Percentiles rank a stretch among this genome's conserved stretches.
phyloP scores from a whole-genome alignment of 2,329 filamentous ascomycete genomes.

The Bipolaris cookei region DNA sequence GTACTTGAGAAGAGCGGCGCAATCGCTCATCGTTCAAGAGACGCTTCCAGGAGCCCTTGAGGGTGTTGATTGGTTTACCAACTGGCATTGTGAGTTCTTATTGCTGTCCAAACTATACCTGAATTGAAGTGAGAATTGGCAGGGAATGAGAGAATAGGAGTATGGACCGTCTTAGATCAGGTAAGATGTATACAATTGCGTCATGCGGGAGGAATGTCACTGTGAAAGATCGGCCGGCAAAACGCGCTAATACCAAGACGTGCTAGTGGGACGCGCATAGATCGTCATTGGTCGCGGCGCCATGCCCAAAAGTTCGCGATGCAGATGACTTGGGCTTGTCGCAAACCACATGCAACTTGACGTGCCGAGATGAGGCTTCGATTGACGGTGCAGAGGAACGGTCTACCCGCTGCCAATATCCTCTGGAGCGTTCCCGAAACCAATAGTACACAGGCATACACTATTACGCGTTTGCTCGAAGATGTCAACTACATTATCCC shows the following conservation, averaged over 20 bases:
- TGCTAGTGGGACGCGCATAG: slow-evolving; percentile 1
- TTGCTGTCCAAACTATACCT: neutral
- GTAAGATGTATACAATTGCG: slow-evolving; percentile 2
- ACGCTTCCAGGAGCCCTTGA: slow-evolving; percentile 48
- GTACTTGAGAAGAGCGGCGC: slow-evolving; percentile 74
- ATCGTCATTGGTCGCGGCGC: slow-evolving; percentile 9
- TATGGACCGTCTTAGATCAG: neutral
- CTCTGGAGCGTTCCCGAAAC: slow-evolving; percentile 47
- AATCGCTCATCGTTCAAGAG: slow-evolving; percentile 52
- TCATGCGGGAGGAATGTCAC: slow-evolving; percentile 5
- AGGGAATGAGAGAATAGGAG: neutral
- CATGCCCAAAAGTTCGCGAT: slow-evolving; percentile 15
- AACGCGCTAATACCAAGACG: neutral
- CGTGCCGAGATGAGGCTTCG: slow-evolving; percentile 45
- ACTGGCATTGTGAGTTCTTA: slow-evolving; percentile 29
- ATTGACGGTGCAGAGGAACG: slow-evolving; percentile 47
- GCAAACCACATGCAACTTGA: slow-evolving; percentile 11
- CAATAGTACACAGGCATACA: slow-evolving; percentile 51
- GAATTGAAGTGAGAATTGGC: too few relatives aligned
- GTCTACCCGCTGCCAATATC: slow-evolving; percentile 47
- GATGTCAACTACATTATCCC: slow-evolving; percentile 81
- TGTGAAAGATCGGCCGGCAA: slow-evolving; percentile 3
- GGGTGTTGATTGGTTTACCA: slow-evolving; percentile 30
- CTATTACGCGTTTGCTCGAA: slow-evolving; percentile 76
- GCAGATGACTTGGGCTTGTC: neutral